Evolutionary conservation across 768 basidiomycete species (phyloP).

Genomic region (Boletus fagicola): DNA sequence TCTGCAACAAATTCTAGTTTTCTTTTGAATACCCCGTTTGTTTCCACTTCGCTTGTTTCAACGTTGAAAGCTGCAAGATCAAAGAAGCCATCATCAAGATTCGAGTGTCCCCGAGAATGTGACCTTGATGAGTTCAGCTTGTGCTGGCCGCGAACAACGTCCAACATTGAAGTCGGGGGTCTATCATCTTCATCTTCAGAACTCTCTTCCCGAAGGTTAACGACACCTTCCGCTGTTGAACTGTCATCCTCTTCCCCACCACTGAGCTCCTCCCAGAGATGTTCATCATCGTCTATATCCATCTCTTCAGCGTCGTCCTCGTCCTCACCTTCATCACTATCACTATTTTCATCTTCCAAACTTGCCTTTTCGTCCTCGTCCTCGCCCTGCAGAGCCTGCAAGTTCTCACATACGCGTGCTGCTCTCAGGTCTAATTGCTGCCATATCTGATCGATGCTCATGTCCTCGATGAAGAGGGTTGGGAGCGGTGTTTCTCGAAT

Average conservation of each 20-base stretch:
- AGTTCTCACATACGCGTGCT: constrained; percentile 63
- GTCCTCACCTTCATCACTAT: constrained; percentile 27
- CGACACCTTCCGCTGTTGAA: constrained; percentile 26
- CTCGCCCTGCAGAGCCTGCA: constrained; percentile 64
- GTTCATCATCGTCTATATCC: constrained; percentile 26
- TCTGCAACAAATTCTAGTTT: constrained; percentile 51
- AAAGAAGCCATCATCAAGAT: constrained; percentile 90
- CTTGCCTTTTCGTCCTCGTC: constrained; percentile 28
- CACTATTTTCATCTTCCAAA: constrained; percentile 13
- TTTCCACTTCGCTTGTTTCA: constrained; percentile 77
- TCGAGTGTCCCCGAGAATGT: constrained; percentile 35
- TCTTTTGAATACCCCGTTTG: constrained; percentile 58
- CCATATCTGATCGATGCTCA: constrained; percentile 91
- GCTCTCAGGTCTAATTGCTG: constrained; percentile 85
- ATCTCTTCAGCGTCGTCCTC: constrained; percentile 35
- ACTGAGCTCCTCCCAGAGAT: constrained; percentile 30
- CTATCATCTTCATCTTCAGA: constrained; percentile 37
- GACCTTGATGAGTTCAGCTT: constrained; percentile 21
- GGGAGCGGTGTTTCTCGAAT: constrained; percentile 69
- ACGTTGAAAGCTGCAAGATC: constrained; percentile 84
- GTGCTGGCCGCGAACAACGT: constrained; percentile 25
- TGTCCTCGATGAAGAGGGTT: constrained; percentile 69
- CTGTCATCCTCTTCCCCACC: constrained; percentile 25
- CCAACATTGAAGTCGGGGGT: constrained; percentile 25
- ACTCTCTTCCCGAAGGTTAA: constrained; percentile 38